Evolutionary conservation across 192 early-diverging fungal genomes (phyloP), one percentile per base, ranked within the genome.

Genomic region (Pecoramyces ruminantium): DNA sequence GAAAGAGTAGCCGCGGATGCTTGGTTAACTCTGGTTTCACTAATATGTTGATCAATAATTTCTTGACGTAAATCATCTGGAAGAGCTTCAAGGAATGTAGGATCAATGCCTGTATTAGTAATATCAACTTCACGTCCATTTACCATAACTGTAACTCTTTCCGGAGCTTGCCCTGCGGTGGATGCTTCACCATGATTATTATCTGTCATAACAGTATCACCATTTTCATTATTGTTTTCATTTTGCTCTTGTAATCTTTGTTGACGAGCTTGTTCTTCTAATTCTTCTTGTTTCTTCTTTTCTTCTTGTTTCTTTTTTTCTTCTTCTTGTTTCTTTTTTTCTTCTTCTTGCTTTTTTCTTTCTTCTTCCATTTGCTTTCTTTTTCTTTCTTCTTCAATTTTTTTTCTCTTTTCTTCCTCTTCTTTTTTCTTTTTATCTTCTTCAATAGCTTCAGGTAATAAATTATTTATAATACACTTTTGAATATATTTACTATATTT

Each of bases 41-140:
- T 87, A 28, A 90, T 84, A 42, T 97, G 96, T 79, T 95, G 91
- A 81, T 92, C 93, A 39, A 97, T 87, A 13, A 98, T 96, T 86
- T 99, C 97, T 82, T 91, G 89, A 67, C 95, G 93, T 83, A 99
- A 84, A 78, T 98, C 96, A 30, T 97, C 96, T 0, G 97, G 97
- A 29, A 99, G 86, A 3, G 97, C 97, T 82, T 94, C 92, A 79
- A 99, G 86, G 84, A 99, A 99, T 81, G 93, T 93, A 9, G 91
- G 89, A 82, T 99, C 97, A 77, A 99, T 99, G 14, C 95, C 97
- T 27, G 93, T 93, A 28, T 95, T 95, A 1, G 95, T 94, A 42
- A 99, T 95, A 80, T 99, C 96, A 0, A 97, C 87, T 81, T 87
- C 81, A 40, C 89, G 87, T 5, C 96, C 97, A 83, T 93, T 89